Base-by-base conservation (phyloP, 306 rosid species). In the Herpetospermum pedunculosum region DNA sequence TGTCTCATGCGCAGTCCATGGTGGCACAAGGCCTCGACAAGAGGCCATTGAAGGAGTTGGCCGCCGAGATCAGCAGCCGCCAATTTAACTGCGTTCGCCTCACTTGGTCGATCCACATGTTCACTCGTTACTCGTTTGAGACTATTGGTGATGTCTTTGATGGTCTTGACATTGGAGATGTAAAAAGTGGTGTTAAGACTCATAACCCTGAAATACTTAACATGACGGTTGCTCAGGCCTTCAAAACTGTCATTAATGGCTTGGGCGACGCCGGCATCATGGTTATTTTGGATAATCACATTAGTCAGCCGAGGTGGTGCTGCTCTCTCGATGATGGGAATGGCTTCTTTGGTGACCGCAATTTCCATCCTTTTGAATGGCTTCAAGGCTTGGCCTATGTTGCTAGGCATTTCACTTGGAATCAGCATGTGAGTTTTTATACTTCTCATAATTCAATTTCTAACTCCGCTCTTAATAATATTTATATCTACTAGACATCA, bases 251-350 rank as follows among this genome's bases (percentile, higher is more conserved):
- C 26, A 48, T 82, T 15, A 1, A 48, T 7, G 88, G 80, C 8
- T 76, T 88, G 18, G 85, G 81, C 10, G 65, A 28, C 13, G 80
- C 77, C 1, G 83, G 83, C 7, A 62, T 88, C 12, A 83, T 60
- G 67, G 85, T 87, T 0, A 37, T 80, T 78, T 7, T 85, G 29
- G 92, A 88, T 65, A 88, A 88, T 47, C 90, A 88, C 38, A 88
- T 88, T 4, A 85, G 90, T 44, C 70, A 80, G 9, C 84, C 92
- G 0, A 80, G 84, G 9, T 88, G 92, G 92, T 88, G 90, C 0
- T 88, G 90, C 5, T 1, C 47, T 32, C 81, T 81, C 46, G 75
- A 85, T 13, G 90, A 88, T 69, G 90, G 80, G 6, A 85, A 88
- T 80, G 87, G 88, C 0, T 88, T 88, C 80, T 88, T 81, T 14